Base-by-base conservation (phyloP, 495 filamentous ascomycete genomes). In the Hapsidospora chrysogenum region DNA sequence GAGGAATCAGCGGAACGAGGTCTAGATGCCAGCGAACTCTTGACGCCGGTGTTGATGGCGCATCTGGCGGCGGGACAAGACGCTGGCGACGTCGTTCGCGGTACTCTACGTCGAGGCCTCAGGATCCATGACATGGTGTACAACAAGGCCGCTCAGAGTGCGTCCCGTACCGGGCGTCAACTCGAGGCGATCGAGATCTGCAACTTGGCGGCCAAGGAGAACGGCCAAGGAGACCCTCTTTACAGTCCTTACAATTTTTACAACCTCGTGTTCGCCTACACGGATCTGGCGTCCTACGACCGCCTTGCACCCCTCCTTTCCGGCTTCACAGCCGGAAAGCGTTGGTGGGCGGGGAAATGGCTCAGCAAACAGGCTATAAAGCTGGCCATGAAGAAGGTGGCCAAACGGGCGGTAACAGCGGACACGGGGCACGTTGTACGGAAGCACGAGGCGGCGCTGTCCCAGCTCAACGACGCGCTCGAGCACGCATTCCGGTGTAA, bases 241-340 rank as follows among this genome's bases (percentile, higher is more conserved):
- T 27, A 36, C 33, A 36, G 33, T 23, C 20, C 22, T 21, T 27
- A 36, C 33, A 36, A 26, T 16, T 36, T 36, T 27, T 36, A 19
- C 14, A 36, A 36, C 23, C 14, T 36, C 11, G 20, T 36, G 7
- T 27, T 26, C 7, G 33, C 33, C 2, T 36, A 36, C 22, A 36
- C 21, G 3, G 21, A 22, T 22, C 17, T 22, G 9, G 33, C 20
- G 10, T 25, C 20, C n/a, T 36, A 26, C 33, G n/a, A 28, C 2
- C 16, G 16, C 2, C 9, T 36, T 4, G 17, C 23, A 10, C 26
- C 33, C 2, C 14, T 36, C 21, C 33, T 36, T 11, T 4, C 13
- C 20, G 17, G 26, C 20, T 36, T 36, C 17, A 25, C 20, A 14
- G 22, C 20, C n/a, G 23, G 25, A 18, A 16, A 17, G n/a, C 33